Base-by-base conservation (phyloP, 345 rosid species). In the Populus deltoides region DNA sequence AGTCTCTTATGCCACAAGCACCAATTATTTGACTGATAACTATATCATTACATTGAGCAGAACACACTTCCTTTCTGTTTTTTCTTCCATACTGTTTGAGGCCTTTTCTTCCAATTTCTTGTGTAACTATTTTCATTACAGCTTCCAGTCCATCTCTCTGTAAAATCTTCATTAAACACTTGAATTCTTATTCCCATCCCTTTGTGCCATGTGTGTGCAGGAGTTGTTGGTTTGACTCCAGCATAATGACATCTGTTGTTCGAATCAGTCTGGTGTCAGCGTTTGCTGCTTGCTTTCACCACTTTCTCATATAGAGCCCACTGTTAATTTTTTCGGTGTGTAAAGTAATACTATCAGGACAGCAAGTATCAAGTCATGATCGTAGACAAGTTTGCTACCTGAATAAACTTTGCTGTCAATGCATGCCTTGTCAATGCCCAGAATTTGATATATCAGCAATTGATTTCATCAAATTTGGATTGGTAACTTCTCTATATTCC, bases 211-310 rank as follows among this genome's bases (percentile, higher is more conserved):
- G 5, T 71, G 31, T 66, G 43, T 59, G 90, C 91, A 92, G 97
- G 97, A 78, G 93, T 92, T 59, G 92, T 92, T 27, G 97, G 97
- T 62, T 83, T 92, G 85, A 92, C 97, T 68, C 97, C 91, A 31
- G 13, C 85, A 4, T 87, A 73, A 83, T 39, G 49, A 62, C 70
- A 53, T 68, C 51, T 68, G 65, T 16, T 59, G 12, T 12, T 61
- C 15, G 33, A 45, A 53, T 47, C 65, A 11, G 62, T 27, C 38
- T 74, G 53, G 73, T 71, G 55, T 79, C 29, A 66, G 61, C 38
- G 24, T 73, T 51, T 41, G 82, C 74, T 31, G 72, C 81, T 66
- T 82, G 78, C 70, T 36, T 81, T 81, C 59, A 31, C 71, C 78
- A 71, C 68, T 72, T 68, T 72, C 76, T 75, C 74, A 39, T 67